Percentiles rank a stretch among this genome's conserved stretches.
phyloP scores from a whole-genome alignment of 768 basidiomycete species.

The Agrocybe chaxingu region DNA sequence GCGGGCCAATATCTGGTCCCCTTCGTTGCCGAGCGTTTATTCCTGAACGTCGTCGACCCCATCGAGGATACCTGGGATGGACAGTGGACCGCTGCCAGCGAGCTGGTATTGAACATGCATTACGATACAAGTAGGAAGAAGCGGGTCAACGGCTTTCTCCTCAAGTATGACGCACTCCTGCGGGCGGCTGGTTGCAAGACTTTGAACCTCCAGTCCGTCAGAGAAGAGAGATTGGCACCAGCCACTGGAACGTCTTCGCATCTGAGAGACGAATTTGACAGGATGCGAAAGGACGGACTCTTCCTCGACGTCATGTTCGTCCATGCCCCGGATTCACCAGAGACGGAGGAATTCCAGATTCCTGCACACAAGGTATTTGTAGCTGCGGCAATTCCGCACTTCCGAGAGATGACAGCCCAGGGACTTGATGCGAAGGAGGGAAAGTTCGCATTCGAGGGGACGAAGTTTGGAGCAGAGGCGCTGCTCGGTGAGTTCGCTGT shows the following conservation, averaged over 20 bases:
- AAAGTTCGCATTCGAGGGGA: conserved; percentile 11
- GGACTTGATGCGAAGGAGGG: conserved; percentile 10
- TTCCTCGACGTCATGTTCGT: conserved; percentile 34
- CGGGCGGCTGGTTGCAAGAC: conserved; percentile 25
- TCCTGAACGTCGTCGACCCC: conserved; percentile 44
- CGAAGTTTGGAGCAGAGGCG: conserved; percentile 17
- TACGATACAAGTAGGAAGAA: conserved; percentile 21
- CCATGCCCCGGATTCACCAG: conserved; percentile 2
- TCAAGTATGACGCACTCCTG: conserved; percentile 26
- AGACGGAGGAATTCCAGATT: neutral
- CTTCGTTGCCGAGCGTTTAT: conserved; percentile 25
- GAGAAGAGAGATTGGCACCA: neutral
- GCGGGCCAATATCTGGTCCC: conserved; percentile 16
- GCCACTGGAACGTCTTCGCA: neutral
- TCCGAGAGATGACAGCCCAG: conserved; percentile 23
- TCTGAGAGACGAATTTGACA: conserved; percentile 23
- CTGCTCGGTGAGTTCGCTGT: conserved; percentile 22
- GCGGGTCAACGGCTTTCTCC: conserved; percentile 28
- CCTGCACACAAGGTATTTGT: conserved; percentile 9
- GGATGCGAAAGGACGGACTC: conserved; percentile 26
- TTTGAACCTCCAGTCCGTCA: conserved; percentile 5
- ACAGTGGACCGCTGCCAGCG: conserved; percentile 30
- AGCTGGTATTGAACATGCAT: conserved; percentile 33
- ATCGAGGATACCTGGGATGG: conserved; percentile 26
- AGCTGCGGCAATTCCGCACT: conserved; percentile 19